A percentile compares a stretch with the other conserved stretches of the same genome.
Evolutionary conservation across 164 flowering plant genomes (phyloP).

Genomic region (Santalum album): DNA sequence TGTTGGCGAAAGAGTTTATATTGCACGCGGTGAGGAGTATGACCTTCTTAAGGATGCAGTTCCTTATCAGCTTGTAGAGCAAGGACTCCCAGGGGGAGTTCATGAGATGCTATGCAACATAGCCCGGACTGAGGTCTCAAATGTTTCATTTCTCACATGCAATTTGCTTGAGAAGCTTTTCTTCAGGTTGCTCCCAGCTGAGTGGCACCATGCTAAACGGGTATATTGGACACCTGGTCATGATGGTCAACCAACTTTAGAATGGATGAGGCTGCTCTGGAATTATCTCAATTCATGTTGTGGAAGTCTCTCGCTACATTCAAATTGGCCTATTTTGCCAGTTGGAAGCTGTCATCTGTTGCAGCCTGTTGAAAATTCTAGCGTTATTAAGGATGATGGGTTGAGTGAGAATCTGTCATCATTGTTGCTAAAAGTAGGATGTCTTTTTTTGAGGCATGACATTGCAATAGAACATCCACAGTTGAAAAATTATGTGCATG

Average conservation of each 20-base stretch:
- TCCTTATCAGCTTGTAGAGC: slow-evolving; percentile 67
- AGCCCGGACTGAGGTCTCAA: slow-evolving; percentile 54
- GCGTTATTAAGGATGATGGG: slow-evolving; percentile 74
- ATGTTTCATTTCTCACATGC: slow-evolving; percentile 61
- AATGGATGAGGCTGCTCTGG: slow-evolving; percentile 80
- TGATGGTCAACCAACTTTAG: slow-evolving; percentile 70
- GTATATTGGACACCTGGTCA: slow-evolving; percentile 73
- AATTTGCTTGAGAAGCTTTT: slow-evolving; percentile 65
- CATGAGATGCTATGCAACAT: slow-evolving; percentile 48
- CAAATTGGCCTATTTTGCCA: slow-evolving; percentile 89
- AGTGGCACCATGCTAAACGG: slow-evolving; percentile 67
- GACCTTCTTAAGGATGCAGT: slow-evolving; percentile 70
- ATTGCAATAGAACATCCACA: slow-evolving; percentile 69
- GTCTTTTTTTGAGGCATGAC: slow-evolving; percentile 60
- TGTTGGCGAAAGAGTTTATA: slow-evolving; percentile 57
- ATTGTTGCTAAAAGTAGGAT: slow-evolving; percentile 70
- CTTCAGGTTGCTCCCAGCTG: slow-evolving; percentile 57
- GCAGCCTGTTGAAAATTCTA: slow-evolving; percentile 63
- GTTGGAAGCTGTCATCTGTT: slow-evolving; percentile 49
- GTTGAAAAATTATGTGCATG: slow-evolving; percentile 63
- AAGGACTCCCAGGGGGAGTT: slow-evolving; percentile 49
- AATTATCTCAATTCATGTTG: slow-evolving; percentile 64
- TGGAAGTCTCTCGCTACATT: slow-evolving; percentile 65
- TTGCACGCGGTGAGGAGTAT: slow-evolving; percentile 62
- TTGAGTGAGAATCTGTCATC: slow-evolving; percentile 96